Base-by-base conservation (phyloP, 2,329 filamentous ascomycete genomes). In the Aspergillus sp. region DNA sequence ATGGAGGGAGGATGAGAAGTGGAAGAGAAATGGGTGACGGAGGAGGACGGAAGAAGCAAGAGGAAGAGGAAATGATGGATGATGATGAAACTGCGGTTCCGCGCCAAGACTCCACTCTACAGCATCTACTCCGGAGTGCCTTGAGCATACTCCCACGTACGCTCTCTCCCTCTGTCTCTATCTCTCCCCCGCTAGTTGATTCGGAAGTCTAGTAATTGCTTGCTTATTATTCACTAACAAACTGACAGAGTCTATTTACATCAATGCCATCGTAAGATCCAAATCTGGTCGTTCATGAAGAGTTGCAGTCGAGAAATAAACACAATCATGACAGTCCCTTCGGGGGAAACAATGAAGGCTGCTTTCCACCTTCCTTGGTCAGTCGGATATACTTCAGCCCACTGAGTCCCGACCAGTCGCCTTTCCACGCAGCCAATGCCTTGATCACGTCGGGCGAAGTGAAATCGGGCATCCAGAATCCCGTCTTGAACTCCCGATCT, bases 391-490 rank as follows among this genome's bases (percentile, higher is more conserved):
- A 97, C 54, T 85, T 83, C 60, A 96, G 70, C 8, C 82, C 86
- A 32, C 85, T 83, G 56, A 96, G 79, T 62, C 87, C 87, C 8
- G 88, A 81, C 93, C 93, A 97, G 22, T 88, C 82, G 3, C 89
- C 88, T 58, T 90, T 88, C 90, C 91, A 97, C 19, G 79, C 78
- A 57, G 83, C 80, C 38, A 97, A 72, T 59, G 82, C 79, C 52
- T 79, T 73, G 47, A 89, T 73, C 60, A 86, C 90, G 45, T 85
- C 81, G 38, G 80, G 77, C 40, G 85, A 80, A 50, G 84, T 82
- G 49, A 96, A 75, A 66, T 96, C 89, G 0, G 93, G 92, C 38
- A 95, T 71, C 72, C 70, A 88, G 65, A 96, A 95, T 0, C 94
- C 94, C 49, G 85, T 84, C 57, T 86, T 82, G 60, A 89, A 89